phyloP scores from a whole-genome alignment of 352 stramenopile species.

The Globisporangium spiculum region DNA sequence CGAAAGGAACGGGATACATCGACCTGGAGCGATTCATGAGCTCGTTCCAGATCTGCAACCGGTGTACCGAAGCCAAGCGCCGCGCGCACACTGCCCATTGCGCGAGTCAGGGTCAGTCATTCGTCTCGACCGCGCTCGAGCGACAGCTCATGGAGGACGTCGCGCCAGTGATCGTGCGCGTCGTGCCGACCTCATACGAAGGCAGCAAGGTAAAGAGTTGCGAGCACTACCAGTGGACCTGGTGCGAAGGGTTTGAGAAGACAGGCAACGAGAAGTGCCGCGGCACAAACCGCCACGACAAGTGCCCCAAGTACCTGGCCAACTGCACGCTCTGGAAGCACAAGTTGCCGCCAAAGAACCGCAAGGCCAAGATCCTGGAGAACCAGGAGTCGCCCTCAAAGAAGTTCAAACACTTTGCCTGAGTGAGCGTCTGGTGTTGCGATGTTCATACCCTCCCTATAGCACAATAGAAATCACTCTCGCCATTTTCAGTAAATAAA shows the following conservation, averaged over 20 bases:
- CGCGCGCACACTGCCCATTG: slow-evolving; percentile 55
- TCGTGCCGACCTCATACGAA: slow-evolving; percentile 68
- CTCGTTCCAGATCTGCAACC: slow-evolving; percentile 87
- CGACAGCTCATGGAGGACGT: slow-evolving; percentile 77
- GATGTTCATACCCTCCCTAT: background rate
- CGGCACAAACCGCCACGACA: slow-evolving; percentile 82
- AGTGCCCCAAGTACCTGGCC: slow-evolving; percentile 83
- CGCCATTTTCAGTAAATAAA: background rate
- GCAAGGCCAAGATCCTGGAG: slow-evolving; percentile 68
- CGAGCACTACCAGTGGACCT: slow-evolving; percentile 86
- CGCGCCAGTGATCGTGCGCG: slow-evolving; percentile 69
- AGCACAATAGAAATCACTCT: background rate
- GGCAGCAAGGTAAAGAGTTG: slow-evolving; percentile 80
- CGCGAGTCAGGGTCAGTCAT: slow-evolving; percentile 48
- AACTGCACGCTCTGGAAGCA: slow-evolving; percentile 88
- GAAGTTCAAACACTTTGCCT: slow-evolving; percentile 81
- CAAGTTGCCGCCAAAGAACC: slow-evolving; percentile 81
- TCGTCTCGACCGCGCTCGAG: slow-evolving; percentile 48
- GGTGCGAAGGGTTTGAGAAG: slow-evolving; percentile 84
- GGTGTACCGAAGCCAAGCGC: slow-evolving; percentile 75
- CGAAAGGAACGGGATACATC: slow-evolving; percentile 35
- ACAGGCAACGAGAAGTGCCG: slow-evolving; percentile 83
- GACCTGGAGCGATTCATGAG: slow-evolving; percentile 78
- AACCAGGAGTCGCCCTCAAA: slow-evolving; percentile 83
- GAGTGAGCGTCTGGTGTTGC: background rate